A percentile compares a stretch with the other conserved stretches of the same genome.
Conservation (phyloP, 1,284 basidiomycete genomes). For the Ceratobasidium sp. region DNA sequence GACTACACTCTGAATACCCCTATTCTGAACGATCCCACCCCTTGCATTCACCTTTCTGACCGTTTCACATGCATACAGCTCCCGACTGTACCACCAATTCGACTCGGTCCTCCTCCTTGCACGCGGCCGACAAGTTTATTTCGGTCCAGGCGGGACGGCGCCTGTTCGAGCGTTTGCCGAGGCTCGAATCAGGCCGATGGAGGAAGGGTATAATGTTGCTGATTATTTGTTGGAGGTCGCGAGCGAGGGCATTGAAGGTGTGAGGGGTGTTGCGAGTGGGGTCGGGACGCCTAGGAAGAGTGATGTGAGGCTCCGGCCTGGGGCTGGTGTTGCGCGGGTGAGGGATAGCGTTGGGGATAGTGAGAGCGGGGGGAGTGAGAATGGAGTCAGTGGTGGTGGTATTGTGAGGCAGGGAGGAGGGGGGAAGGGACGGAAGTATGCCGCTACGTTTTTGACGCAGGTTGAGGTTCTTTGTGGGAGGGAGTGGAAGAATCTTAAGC, state of each 20-base stretch:
- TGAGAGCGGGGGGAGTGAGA: constrained; percentile 9
- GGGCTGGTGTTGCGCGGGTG: neutral
- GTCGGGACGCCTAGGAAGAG: neutral
- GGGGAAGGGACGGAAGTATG: constrained; percentile 58
- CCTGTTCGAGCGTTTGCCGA: constrained; percentile 74
- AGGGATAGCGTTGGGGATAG: constrained; percentile 1
- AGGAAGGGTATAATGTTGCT: constrained; percentile 85
- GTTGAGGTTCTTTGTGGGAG: constrained; percentile 80
- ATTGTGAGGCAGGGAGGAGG: constrained; percentile 38
- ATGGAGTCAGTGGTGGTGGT: neutral
- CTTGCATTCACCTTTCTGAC: constrained; percentile 34
- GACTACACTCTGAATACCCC: too few species aligned
- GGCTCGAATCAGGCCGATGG: constrained; percentile 60
- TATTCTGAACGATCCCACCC: too few species aligned
- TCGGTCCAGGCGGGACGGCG: constrained; percentile 76
- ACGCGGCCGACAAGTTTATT: constrained; percentile 83
- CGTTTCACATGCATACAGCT: constrained; percentile 64
- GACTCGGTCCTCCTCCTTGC: constrained; percentile 84
- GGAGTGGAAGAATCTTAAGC: constrained; percentile 83
- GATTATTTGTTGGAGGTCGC: constrained; percentile 91
- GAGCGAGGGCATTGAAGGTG: constrained; percentile 61
- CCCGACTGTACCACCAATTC: constrained; percentile 86
- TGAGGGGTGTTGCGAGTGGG: constrained; percentile 34
- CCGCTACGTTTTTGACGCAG: constrained; percentile 87
- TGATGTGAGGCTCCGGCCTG: neutral